These are phyloP conservation scores for Eutrema yunnanense DNA, from an alignment of 345 rosid genomes.

Conservation along the genomic window DNA sequence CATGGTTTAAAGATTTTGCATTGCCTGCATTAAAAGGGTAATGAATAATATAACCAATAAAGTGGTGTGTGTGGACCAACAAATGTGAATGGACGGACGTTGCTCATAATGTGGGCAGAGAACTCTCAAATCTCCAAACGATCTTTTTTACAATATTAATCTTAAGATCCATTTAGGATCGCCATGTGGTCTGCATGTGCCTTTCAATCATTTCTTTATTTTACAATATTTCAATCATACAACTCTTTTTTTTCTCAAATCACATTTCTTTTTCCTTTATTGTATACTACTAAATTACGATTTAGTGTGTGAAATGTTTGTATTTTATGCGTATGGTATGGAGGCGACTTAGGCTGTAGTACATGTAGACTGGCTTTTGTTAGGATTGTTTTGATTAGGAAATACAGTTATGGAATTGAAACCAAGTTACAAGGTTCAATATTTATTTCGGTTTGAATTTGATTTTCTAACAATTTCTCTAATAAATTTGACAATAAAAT, in stretches of 20 bases:
- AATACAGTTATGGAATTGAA: too few species aligned
- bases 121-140: background rate
- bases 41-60: background rate
- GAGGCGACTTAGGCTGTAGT: background rate
- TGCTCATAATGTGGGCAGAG: constrained; percentile 1
- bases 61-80: constrained; percentile 3
- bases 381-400: background rate
- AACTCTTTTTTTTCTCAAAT: background rate
- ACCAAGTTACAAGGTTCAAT: too few species aligned
- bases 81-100: background rate
- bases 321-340: background rate
- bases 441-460: too few species aligned
- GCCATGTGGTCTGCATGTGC: constrained; percentile 27
- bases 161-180: constrained; percentile 1
- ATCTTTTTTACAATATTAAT: background rate
- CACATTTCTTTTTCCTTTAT: background rate
- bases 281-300: background rate
- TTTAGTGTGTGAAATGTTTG: background rate
- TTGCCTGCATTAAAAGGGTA: constrained; percentile 13
- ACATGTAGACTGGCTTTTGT: background rate
- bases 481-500: too few species aligned
- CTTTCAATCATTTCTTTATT: background rate
- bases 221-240: background rate
- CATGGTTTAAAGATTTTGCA: constrained; percentile 6
- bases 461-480: too few species aligned